Evolutionary conservation across 768 basidiomycete species (phyloP).

Genomic region (Agaricus subrufescens): DNA sequence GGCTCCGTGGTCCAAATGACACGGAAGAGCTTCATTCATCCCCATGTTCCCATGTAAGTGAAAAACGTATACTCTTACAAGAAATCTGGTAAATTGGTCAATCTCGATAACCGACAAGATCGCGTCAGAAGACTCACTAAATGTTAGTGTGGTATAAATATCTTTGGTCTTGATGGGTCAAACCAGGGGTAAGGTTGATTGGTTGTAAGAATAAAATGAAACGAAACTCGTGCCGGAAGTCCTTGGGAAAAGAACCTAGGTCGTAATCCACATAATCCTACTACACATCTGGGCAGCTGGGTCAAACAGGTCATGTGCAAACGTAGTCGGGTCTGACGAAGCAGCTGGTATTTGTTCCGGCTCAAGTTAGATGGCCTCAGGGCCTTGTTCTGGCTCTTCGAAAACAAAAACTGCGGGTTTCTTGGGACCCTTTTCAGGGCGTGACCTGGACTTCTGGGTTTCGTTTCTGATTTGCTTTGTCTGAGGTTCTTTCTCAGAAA

Average conservation of each 20-base stretch:
- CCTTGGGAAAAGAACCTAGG: neutral
- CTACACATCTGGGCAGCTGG: neutral
- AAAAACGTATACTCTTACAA: neutral
- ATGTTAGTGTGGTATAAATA: neutral
- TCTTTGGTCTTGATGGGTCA: neutral
- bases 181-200: conserved; percentile 1
- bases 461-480: conserved; percentile 6
- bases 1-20: neutral
- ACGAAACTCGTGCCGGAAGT: neutral
- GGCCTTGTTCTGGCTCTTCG: conserved; percentile 31
- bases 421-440: neutral
- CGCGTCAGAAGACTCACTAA: neutral
- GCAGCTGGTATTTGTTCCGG: neutral
- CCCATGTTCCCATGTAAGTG: conserved; percentile 1
- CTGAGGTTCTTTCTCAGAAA: conserved; percentile 31
- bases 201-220: neutral
- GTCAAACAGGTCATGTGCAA: neutral
- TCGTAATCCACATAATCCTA: neutral
- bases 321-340: neutral
- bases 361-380: conserved; percentile 8
- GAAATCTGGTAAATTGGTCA: neutral
- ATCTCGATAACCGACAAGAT: neutral
- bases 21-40: neutral
- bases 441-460: conserved; percentile 10
- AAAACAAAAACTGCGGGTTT: conserved; percentile 13